These are phyloP conservation scores for Microthyrium microscopicum DNA, from an alignment of 2,329 filamentous ascomycete genomes.

Conservation along the genomic window DNA sequence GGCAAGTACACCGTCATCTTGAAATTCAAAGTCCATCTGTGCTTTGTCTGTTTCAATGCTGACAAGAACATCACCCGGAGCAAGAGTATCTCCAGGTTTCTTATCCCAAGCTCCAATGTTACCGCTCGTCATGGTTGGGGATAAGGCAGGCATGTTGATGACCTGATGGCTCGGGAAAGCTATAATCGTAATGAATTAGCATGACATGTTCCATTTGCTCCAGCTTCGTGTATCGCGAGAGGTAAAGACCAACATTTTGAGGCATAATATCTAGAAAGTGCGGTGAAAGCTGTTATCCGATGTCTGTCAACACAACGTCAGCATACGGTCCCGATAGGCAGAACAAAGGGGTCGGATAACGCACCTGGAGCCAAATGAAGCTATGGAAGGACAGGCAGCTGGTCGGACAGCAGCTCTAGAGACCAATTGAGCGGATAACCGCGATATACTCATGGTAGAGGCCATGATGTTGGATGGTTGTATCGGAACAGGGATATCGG, in stretches of 20 bases:
- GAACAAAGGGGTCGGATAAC: too few species aligned
- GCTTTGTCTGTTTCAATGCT: slow-evolving; percentile 99
- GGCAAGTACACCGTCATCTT: slow-evolving; percentile 90
- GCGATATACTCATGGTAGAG: too few species aligned
- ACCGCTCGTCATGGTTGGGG: slow-evolving; percentile 90
- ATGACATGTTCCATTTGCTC: slow-evolving; percentile 9
- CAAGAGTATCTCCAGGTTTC: slow-evolving; percentile 75
- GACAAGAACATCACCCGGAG: slow-evolving; percentile 85
- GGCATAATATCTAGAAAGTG: slow-evolving; percentile 50
- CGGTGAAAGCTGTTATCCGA: slow-evolving; percentile 37
- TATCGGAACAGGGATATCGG: too few species aligned
- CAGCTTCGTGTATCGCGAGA: background rate
- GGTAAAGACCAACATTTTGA: slow-evolving; percentile 41
- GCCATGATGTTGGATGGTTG: too few species aligned
- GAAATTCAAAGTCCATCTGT: slow-evolving; percentile 99
- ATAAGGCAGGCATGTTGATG: slow-evolving; percentile 95
- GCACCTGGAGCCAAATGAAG: too few species aligned
- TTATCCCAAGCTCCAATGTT: slow-evolving; percentile 98
- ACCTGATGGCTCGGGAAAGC: slow-evolving; percentile 90
- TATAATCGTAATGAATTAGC: slow-evolving; percentile 29
- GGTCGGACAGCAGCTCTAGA: too few species aligned
- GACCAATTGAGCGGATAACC: too few species aligned
- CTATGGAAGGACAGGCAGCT: too few species aligned
- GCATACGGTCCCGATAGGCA: too few species aligned
- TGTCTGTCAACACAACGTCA: slow-evolving; percentile 13